phyloP scores from a whole-genome alignment of 2,329 filamentous ascomycete genomes.

The Botrytis cinerea region DNA sequence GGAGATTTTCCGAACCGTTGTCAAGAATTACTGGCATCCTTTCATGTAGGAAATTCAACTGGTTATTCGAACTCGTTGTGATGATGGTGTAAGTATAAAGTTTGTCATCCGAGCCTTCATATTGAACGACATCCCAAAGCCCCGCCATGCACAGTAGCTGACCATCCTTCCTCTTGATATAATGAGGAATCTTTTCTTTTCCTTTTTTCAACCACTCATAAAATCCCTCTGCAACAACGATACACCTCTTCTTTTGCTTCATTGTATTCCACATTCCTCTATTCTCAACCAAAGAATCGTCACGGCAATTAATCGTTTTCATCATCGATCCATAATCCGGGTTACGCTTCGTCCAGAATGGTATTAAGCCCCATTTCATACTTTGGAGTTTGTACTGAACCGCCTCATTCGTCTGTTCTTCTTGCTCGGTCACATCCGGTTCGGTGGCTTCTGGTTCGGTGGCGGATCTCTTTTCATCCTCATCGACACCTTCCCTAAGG shows the following conservation, averaged over 20 bases:
- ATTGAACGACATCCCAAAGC: constrained; percentile 85
- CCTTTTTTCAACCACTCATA: constrained; percentile 91
- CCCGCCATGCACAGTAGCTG: constrained; percentile 83
- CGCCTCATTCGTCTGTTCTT: constrained; percentile 29
- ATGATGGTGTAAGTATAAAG: constrained; percentile 91
- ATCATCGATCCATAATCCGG: constrained; percentile 76
- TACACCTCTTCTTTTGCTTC: constrained; percentile 85
- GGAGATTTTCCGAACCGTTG: constrained; percentile 68
- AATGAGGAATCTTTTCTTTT: constrained; percentile 84
- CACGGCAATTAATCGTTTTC: constrained; percentile 93
- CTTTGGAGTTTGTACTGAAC: constrained; percentile 78
- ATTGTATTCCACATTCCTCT: constrained; percentile 89
- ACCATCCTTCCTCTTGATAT: constrained; percentile 77
- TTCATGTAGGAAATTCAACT: constrained; percentile 85
- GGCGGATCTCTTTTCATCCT: constrained; percentile 32
- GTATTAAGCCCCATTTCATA: constrained; percentile 96
- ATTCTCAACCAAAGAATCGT: constrained; percentile 76
- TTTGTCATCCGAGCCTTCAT: constrained; percentile 70
- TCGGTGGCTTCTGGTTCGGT: constrained; percentile 24
- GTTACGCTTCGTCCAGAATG: constrained; percentile 86
- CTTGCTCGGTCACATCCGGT: not conserved
- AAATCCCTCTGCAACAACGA: constrained; percentile 88
- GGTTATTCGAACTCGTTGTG: constrained; percentile 82
- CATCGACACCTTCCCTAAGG: constrained; percentile 35
- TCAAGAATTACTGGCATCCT: constrained; percentile 95